These are phyloP conservation scores for Naganishia vishniacii DNA, from an alignment of 768 basidiomycete species.

Conservation along the genomic window DNA sequence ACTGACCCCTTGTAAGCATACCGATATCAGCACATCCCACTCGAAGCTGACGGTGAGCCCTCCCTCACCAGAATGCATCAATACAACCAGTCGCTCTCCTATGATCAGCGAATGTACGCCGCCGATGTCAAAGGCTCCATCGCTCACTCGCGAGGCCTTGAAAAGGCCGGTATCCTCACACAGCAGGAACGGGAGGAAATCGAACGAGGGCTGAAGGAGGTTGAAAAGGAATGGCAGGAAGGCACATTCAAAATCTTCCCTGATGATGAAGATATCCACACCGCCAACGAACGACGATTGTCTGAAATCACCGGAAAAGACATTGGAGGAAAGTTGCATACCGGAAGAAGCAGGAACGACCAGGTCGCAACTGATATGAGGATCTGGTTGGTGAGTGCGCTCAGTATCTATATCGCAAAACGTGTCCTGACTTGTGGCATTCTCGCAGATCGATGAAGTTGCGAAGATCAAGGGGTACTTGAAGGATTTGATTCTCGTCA, in stretches of 20 bases:
- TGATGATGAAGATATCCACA: slow-evolving; percentile 99
- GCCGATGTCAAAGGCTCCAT: slow-evolving; percentile 91
- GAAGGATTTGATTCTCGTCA: slow-evolving; percentile 73
- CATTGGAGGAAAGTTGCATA: slow-evolving; percentile 90
- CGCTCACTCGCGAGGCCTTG: slow-evolving; percentile 85
- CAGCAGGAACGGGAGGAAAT: slow-evolving; percentile 66
- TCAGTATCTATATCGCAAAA: neutral
- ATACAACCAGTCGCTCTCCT: slow-evolving; percentile 92
- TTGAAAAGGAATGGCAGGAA: slow-evolving; percentile 76
- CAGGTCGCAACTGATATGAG: slow-evolving; percentile 99
- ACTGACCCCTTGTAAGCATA: slow-evolving; percentile 32
- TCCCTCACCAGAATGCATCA: slow-evolving; percentile 74
- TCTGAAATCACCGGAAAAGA: slow-evolving; percentile 83
- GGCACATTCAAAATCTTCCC: slow-evolving; percentile 68
- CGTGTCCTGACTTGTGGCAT: neutral
- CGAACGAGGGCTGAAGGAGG: slow-evolving; percentile 62
- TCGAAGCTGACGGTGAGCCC: neutral
- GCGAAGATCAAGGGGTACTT: slow-evolving; percentile 62
- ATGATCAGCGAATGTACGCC: slow-evolving; percentile 88
- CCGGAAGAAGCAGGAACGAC: slow-evolving; percentile 93
- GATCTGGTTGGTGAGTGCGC: slow-evolving; percentile 64
- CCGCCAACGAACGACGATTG: slow-evolving; percentile 91
- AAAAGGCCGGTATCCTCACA: slow-evolving; percentile 71
- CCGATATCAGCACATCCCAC: slow-evolving; percentile 16
- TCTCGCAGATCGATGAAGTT: slow-evolving; percentile 60